Base-by-base conservation (phyloP, 2,329 filamentous ascomycete genomes). In the Stemphylium lycopersici region DNA sequence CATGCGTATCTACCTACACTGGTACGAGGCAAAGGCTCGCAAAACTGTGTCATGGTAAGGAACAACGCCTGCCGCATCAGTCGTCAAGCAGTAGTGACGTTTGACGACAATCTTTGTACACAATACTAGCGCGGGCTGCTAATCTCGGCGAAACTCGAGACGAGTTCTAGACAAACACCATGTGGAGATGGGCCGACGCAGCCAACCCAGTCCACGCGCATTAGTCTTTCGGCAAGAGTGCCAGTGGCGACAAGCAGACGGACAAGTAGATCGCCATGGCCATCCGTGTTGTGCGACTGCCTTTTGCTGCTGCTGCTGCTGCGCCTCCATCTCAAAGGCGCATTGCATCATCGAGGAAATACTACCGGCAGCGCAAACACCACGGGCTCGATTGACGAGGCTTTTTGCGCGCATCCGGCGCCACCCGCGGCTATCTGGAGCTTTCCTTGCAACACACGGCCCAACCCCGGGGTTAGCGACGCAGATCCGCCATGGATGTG, bases 401-500 rank as follows among this genome's bases (percentile, higher is more conserved):
- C 15, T 22, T 29, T 13, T 20, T 33, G 46, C 40, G 51, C 31
- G 39, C 38, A 40, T 42, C 33, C 32, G 39, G 39, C 45, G 34
- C 38, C 16, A 15, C n/a, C 32, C 13, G 43, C 33, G 43, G 22
- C 11, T 12, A 24, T 44, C 34, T 32, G 15, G 36, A 16, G 29
- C 36, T 10, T 11, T 12, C 16, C n/a, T 44, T 24, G 32, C 12
- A 13, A n/a, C 37, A n/a, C 37, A 37, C 50, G 29, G 38, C 48
- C 29, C 44, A 41, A 52, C 45, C 43, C 48, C 37, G 39, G 43
- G 37, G 18, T 32, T 26, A 29, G 18, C 45, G 37, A 49, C 51
- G 45, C 39, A 43, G 46, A 51, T 55, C 54, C 33, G 40, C 45
- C 40, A 57, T 57, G 54, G 41, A 44, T 38, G 39, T 49, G 36